phyloP scores from a whole-genome alignment of 345 rosid genomes.

The Hibiscus syriacus region DNA sequence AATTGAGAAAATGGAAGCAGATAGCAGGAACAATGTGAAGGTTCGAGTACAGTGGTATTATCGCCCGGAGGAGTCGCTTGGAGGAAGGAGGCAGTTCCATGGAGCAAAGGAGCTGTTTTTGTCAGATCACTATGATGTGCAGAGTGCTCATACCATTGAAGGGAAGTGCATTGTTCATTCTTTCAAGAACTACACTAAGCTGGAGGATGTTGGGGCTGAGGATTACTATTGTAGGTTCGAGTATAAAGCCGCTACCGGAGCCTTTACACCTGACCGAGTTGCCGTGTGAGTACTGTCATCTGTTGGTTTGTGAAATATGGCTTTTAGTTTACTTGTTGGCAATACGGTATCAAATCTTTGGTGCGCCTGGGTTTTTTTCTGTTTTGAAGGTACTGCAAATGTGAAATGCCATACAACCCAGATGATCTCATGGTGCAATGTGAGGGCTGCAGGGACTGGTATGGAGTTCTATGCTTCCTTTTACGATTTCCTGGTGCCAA shows the following conservation, averaged over 20 bases:
- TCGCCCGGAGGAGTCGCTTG: conserved; percentile 81
- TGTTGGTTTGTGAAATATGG: conserved; percentile 8
- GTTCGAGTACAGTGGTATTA: conserved; percentile 84
- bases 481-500: background rate
- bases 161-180: conserved; percentile 85
- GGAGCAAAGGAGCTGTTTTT: conserved; percentile 87
- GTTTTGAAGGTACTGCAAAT: conserved; percentile 74
- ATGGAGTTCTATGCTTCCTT: conserved; percentile 16
- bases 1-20: conserved; percentile 75
- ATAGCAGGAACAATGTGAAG: conserved; percentile 57
- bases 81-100: conserved; percentile 88
- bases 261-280: conserved; percentile 73
- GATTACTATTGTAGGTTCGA: conserved; percentile 86
- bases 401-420: conserved; percentile 95
- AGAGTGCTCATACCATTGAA: conserved; percentile 77
- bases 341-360: conserved; percentile 9
- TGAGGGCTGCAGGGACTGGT: conserved; percentile 94
- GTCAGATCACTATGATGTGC: conserved; percentile 81
- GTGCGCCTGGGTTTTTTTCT: conserved; percentile 4
- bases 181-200: conserved; percentile 71
- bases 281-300: conserved; percentile 65
- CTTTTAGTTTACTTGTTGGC: background rate
- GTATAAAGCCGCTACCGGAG: conserved; percentile 82
- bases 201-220: conserved; percentile 69
- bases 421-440: conserved; percentile 94